A percentile compares a stretch with the other conserved stretches of the same genome.
These are phyloP conservation scores for Firmiana major DNA, from an alignment of 345 rosid genomes.

Conservation along the genomic window DNA sequence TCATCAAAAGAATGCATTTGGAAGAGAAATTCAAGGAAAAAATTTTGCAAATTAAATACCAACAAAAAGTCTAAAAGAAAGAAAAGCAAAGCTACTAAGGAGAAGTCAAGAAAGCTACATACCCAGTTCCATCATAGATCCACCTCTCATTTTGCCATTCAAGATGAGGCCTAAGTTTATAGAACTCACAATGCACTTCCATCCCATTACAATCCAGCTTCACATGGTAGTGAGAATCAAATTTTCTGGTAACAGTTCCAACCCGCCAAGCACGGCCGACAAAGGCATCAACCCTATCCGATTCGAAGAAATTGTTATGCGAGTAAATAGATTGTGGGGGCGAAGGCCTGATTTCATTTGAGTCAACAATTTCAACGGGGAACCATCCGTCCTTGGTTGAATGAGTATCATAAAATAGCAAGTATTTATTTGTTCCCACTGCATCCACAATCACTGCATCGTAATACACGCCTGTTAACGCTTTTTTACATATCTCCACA, in stretches of 20 bases:
- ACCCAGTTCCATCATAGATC: conserved; percentile 17
- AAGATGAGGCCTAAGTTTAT: conserved; percentile 24
- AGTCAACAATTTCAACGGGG: conserved; percentile 16
- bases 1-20: too few relatives aligned
- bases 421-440: conserved; percentile 20
- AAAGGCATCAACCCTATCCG: conserved; percentile 29
- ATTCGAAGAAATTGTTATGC: neutral
- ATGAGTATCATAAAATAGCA: conserved; percentile 25
- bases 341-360: conserved; percentile 24
- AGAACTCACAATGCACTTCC: conserved; percentile 20
- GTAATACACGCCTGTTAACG: conserved; percentile 17
- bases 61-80: too few relatives aligned
- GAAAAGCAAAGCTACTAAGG: neutral
- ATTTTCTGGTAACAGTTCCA: conserved; percentile 20
- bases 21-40: too few relatives aligned
- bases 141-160: conserved; percentile 26
- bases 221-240: conserved; percentile 21
- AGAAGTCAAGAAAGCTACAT: neutral
- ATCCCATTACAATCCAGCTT: conserved; percentile 19
- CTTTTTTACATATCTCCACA: conserved; percentile 27
- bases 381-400: conserved; percentile 13
- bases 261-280: conserved; percentile 24
- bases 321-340: conserved; percentile 9
- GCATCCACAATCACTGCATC: conserved; percentile 23
- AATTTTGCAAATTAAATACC: too few relatives aligned